phyloP scores from a whole-genome alignment of 2,329 filamentous ascomycete species.

The Penicillium sp. region DNA sequence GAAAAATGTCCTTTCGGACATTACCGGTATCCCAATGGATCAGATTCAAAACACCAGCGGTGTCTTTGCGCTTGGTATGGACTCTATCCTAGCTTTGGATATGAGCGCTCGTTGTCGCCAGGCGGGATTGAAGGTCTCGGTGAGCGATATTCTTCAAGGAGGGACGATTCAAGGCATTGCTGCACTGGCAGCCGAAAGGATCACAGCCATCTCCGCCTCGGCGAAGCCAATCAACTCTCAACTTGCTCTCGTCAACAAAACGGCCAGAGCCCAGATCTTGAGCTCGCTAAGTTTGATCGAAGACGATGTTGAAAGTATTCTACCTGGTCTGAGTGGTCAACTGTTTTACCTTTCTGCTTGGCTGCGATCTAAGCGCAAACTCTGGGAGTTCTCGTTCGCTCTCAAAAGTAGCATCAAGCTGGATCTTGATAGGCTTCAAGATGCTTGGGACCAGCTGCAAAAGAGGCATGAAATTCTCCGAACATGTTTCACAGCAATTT shows the following conservation, averaged over 20 bases:
- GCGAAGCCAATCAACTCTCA: background rate
- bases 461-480: conserved; percentile 9
- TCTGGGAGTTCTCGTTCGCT: conserved; percentile 13
- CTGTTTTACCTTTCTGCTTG: conserved; percentile 9
- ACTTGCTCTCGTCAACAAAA: background rate
- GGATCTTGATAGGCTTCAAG: background rate
- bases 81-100: conserved; percentile 3
- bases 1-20: background rate
- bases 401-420: background rate
- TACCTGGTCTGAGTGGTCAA: conserved; percentile 5
- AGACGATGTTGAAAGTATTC: background rate
- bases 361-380: conserved; percentile 5
- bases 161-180: conserved; percentile 3
- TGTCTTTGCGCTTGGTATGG: background rate
- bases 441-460: conserved; percentile 7
- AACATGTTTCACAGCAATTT: conserved; percentile 8
- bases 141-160: conserved; percentile 5
- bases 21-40: background rate
- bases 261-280: background rate
- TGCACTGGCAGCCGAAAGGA: background rate
- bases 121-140: conserved; percentile 1
- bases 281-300: background rate
- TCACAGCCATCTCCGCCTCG: background rate
- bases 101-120: background rate
- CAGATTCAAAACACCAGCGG: background rate